Conservation (phyloP, 768 basidiomycete species). For the Pisolithus tinctorius region DNA sequence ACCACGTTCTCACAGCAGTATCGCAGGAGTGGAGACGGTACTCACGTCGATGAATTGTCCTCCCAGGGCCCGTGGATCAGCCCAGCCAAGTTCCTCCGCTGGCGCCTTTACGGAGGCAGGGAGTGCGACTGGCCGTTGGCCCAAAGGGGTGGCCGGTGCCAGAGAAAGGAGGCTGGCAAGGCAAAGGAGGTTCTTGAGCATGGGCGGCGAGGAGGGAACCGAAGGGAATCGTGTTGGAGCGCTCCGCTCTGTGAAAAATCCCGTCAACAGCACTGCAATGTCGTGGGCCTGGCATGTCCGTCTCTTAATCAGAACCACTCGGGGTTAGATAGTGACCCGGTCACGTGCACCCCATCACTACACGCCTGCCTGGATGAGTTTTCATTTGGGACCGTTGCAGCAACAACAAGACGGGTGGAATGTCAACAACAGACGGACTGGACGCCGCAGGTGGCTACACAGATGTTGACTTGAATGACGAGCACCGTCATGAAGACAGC, state of each 20-base stretch:
- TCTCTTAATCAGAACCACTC: too few species aligned
- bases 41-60: constrained; percentile 74
- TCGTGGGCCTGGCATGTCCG: not conserved
- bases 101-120: constrained; percentile 8
- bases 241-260: not conserved
- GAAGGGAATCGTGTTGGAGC: not conserved
- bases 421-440: constrained; percentile 7
- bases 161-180: constrained; percentile 3
- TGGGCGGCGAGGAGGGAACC: not conserved
- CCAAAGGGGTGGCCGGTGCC: constrained; percentile 1
- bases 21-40: not conserved
- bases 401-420: constrained; percentile 1
- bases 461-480: constrained; percentile 1
- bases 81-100: constrained; percentile 35
- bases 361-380: not conserved
- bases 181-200: not conserved
- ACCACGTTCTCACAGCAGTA: not conserved
- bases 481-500: constrained; percentile 27
- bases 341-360: not conserved
- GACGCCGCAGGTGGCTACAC: constrained; percentile 2
- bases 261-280: not conserved
- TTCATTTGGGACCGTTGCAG: not conserved
- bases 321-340: too few species aligned
- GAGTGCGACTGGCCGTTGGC: constrained; percentile 8
- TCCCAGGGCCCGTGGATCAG: constrained; percentile 68